phyloP scores from a whole-genome alignment of 2,329 filamentous ascomycete genomes.

The Apiospora hydei region DNA sequence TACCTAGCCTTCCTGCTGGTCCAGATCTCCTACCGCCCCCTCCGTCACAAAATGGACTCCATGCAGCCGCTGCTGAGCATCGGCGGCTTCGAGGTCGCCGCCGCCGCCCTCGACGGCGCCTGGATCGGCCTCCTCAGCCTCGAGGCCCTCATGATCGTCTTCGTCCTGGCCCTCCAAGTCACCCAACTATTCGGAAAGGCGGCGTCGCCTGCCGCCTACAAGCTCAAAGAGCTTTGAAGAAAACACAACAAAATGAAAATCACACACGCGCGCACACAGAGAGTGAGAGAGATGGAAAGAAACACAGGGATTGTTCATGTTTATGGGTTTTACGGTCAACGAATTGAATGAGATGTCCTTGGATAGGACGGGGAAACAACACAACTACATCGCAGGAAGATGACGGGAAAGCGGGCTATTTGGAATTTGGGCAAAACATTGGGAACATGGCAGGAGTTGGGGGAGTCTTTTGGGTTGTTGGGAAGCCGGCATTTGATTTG shows the following conservation, averaged over 20 bases:
- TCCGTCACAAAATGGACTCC: conserved; percentile 26
- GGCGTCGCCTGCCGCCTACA: not conserved
- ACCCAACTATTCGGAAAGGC: not conserved
- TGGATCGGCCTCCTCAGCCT: conserved; percentile 56
- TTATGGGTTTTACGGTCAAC: not conserved
- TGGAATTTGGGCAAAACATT: not conserved
- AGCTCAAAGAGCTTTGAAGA: conserved; percentile 3
- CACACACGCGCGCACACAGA: not conserved
- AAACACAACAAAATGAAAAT: not conserved
- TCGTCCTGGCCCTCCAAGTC: conserved; percentile 40
- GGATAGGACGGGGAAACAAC: not conserved
- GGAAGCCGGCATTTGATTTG: not conserved
- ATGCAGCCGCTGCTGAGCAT: conserved; percentile 28
- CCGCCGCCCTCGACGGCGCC: conserved; percentile 53
- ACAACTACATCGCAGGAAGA: conserved; percentile 15
- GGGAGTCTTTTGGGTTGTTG: not conserved
- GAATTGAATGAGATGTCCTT: not conserved
- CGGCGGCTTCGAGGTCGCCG: conserved; percentile 45
- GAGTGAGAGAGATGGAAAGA: not conserved
- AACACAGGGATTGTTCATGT: not conserved
- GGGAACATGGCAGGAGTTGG: not conserved
- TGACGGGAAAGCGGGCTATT: not conserved
- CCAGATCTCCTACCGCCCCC: conserved; percentile 33
- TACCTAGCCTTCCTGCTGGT: conserved; percentile 33
- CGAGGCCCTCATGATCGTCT: conserved; percentile 53